Base-by-base conservation (phyloP, 2,329 filamentous ascomycete genomes). In the Pseudogymnoascus sp. region DNA sequence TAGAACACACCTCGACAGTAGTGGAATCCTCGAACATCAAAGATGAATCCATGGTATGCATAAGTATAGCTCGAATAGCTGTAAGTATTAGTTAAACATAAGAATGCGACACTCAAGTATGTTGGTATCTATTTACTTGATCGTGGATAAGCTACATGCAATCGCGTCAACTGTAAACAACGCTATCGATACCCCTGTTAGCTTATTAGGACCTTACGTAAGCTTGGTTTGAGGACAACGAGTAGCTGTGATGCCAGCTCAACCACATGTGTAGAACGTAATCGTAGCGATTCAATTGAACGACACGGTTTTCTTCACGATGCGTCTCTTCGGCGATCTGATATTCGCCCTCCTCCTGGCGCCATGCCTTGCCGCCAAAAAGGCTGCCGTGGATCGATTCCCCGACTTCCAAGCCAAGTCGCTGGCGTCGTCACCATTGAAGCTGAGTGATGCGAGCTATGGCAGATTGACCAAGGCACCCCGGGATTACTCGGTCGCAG, bases 401-500 rank as follows among this genome's bases (percentile, higher is more conserved):
- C 73, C 82, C 65, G 81, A 84, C 63, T 93, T 86, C 77, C 85
- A 88, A 72, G 72, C 83, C 66, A 86, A 92, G 73, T 79, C 88
- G 62, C 80, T 86, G 62, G 78, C 80, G 43, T 82, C 83, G 3
- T 76, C 82, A 25, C 87, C 92, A 4, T 70, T 96, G 71, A 90
- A 90, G 77, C 85, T 99, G 67, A 82, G 87, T 74, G 92, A 96
- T 74, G 76, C 77, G 22, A 79, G 81, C 57, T 99, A 94, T 79
- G 81, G 83, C 67, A 83, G 89, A 66, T 77, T 97, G 67, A 96
- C 90, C 2, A 77, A 84, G 14, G 76, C 83, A 1, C 91, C 92
- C 11, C 86, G 94, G 67, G 89, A 99, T 75, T 96, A 97, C 74
- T 86, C 86, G 38, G 82, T 89, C 28, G 87, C 86, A 2, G 83